phyloP scores from a whole-genome alignment of 2,329 filamentous ascomycete genomes.

The Clarireedia monteithiana region DNA sequence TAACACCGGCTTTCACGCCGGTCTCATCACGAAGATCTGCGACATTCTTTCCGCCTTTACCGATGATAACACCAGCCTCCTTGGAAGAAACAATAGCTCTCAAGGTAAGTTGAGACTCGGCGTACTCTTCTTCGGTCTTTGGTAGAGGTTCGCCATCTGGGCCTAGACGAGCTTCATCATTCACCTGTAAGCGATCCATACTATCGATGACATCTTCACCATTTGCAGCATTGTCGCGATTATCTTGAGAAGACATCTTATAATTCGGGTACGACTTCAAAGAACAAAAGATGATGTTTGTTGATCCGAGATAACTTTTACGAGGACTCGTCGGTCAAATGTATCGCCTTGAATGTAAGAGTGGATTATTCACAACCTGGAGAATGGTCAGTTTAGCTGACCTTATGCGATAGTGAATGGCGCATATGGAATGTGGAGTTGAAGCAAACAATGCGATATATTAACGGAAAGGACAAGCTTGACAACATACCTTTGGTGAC shows the following conservation, averaged over 20 bases:
- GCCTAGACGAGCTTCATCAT: constrained; percentile 54
- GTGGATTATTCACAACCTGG: not conserved
- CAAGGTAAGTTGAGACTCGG: constrained; percentile 82
- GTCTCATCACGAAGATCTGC: constrained; percentile 96
- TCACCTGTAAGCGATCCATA: constrained; percentile 59
- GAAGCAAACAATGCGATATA: not conserved
- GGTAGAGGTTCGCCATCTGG: constrained; percentile 72
- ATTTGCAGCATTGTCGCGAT: constrained; percentile 22
- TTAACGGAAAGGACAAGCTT: not conserved
- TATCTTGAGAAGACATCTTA: constrained; percentile 28
- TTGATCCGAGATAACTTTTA: not conserved
- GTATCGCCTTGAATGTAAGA: not conserved
- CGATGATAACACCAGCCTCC: constrained; percentile 97
- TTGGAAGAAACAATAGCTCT: constrained; percentile 98
- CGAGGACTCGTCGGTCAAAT: not conserved
- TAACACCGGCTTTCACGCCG: constrained; percentile 94
- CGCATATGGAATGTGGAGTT: not conserved
- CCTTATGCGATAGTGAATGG: constrained; percentile 4
- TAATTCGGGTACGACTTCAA: constrained; percentile 4
- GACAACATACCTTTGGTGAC: constrained; percentile 4
- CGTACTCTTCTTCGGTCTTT: constrained; percentile 96
- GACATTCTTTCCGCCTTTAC: constrained; percentile 97
- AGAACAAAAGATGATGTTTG: not conserved
- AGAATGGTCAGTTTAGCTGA: not conserved
- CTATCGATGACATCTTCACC: constrained; percentile 49